Evolutionary conservation across 2,329 filamentous ascomycete genomes (phyloP), one percentile per base, ranked within the genome.

Genomic region (Purpureocillium lavendulum): DNA sequence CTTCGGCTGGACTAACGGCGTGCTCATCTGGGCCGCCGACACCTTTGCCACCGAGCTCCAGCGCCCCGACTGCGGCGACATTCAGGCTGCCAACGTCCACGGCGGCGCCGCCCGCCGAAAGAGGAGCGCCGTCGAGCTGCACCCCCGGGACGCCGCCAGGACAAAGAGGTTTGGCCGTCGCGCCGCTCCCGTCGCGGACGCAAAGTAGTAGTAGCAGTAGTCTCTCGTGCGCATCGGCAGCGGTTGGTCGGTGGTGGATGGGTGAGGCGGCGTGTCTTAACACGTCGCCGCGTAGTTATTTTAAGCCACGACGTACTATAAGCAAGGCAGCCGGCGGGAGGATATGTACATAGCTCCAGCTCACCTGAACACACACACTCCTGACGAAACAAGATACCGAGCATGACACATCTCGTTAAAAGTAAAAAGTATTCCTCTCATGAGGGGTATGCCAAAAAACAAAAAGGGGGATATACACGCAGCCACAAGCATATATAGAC

Each of bases 1-100:
- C 1, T 84, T 84, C 48, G 80, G 80, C 7, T 84, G 80, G 80
- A 77, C 75, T 1, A 84, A 84, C 47, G 80, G 80, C 24, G 78
- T 83, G 38, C 56, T 84, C 24, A 74, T 84, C 38, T 84, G 79
- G 78, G 66, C 70, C 1, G 77, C 71, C 8, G 80, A 84, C 49
- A 68, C 67, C 7, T 84, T 84, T 58, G 72, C 66, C 11, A 64
- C 69, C 49, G 59, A 68, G 48, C 55, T 84, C 41, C 65, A 55
- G 47, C 61, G 71, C 18, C 79, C 80, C 0, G 62, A 80, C 34
- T 79, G 75, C 45, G 71, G 70, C 7, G 62, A 75, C 37, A 61
- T 75, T 31, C 57, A 63, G 38, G 61, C 67, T 0, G 66, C 65
- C 2, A 50, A 62, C 31, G 51, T 63, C 2, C 54, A 58, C 7